Evolutionary conservation across 2,329 filamentous ascomycete species (phyloP), one percentile per base, ranked within the genome.

Genomic region (Fusarium caatingaense): DNA sequence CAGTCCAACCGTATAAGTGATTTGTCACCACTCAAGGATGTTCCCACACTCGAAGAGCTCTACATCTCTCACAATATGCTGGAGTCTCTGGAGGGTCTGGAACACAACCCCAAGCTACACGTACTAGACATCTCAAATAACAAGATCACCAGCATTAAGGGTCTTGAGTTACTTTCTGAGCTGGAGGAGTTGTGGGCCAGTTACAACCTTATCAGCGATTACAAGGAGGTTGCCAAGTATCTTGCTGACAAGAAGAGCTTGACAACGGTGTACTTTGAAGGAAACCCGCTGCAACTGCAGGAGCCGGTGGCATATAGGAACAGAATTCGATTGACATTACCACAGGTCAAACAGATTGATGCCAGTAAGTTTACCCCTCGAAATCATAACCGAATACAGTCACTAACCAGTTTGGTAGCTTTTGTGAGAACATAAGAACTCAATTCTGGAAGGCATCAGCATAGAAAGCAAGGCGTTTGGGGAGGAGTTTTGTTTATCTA

Each of bases 31-130:
- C 87, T 99, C 20, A 87, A 87, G n/a, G 84, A 88, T 12, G 88
- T 95, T 2, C 86, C 88, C 7, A 88, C 89, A 51, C 89, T 99
- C 0, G 93, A 98, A 80, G 96, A 99, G 80, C 87, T 99, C 15
- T 98, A 99, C 81, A 91, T 98, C 72, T 97, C 94, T 8, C 93
- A 99, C 84, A 99, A 99, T 79, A 89, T 91, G n/a, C 86, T 99
- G 48, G 90, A 90, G 20, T 88, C 89, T 3, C 86, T 98, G 13
- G 86, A 89, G 4, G 94, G 94, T 0, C 85, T 98, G 5, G 88
- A 92, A 74, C 78, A 83, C 62, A 91, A 91, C 76, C 79, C 83
- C 5, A 88, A 89, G 47, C 87, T 99, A 41, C 89, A 89, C 34
- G 89, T 95, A 9, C 84, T 99, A 47, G 96, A 99, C 77, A 91